Conservation (phyloP, 306 rosid species). For the barrel medic (Medicago truncatula) region DNA sequence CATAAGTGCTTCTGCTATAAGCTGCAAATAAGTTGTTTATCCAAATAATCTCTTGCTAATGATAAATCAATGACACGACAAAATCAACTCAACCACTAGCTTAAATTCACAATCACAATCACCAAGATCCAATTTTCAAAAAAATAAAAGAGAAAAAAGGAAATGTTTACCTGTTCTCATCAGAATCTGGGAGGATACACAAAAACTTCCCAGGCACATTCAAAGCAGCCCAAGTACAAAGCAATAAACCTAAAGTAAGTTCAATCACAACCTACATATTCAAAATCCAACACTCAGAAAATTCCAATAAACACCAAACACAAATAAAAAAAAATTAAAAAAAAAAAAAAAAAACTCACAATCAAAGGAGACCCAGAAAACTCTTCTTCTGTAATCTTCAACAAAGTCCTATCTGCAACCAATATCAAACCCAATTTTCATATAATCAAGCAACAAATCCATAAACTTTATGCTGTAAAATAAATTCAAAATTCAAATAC, state of each 20-base stretch:
- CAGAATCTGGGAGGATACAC: slow-evolving; percentile 75
- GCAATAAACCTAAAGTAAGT: slow-evolving; percentile 62
- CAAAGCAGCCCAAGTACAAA: slow-evolving; percentile 81
- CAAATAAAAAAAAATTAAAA: neutral
- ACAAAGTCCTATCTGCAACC: slow-evolving; percentile 72
- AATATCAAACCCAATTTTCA: slow-evolving; percentile 41
- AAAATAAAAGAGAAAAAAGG: slow-evolving; percentile 24
- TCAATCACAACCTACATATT: slow-evolving; percentile 67
- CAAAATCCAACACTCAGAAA: slow-evolving; percentile 25
- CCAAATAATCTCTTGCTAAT: neutral
- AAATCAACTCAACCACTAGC: slow-evolving; percentile 31
- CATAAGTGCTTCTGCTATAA: neutral
- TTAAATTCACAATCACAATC: neutral
- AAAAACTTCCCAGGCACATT: slow-evolving; percentile 73
- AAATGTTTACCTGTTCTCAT: slow-evolving; percentile 73
- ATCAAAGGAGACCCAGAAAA: slow-evolving; percentile 81
- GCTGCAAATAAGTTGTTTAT: neutral
- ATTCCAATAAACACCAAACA: slow-evolving; percentile 22
- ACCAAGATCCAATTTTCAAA: slow-evolving; percentile 5
- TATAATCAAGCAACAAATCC: slow-evolving; percentile 4
- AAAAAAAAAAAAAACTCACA: slow-evolving; percentile 45
- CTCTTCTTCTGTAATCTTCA: slow-evolving; percentile 90
- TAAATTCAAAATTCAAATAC: neutral
- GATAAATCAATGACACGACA: neutral
- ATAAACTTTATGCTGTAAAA: neutral